phyloP scores from a whole-genome alignment of 2,329 filamentous ascomycete species.

The Cadophora sp. region DNA sequence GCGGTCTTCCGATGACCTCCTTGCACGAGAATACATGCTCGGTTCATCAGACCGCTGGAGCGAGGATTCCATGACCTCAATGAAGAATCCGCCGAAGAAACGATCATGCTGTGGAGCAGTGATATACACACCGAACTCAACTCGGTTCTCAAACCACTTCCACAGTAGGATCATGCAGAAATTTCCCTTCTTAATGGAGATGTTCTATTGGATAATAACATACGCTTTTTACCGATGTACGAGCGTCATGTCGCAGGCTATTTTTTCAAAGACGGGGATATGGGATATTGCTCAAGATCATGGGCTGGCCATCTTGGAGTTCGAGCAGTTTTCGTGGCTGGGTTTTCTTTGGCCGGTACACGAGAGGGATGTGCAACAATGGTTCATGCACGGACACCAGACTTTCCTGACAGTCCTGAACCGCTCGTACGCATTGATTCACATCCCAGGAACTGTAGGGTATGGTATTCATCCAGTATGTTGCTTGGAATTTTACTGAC shows the following conservation, averaged over 20 bases:
- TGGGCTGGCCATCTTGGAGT: constrained; percentile 59
- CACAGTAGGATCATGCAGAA: constrained; percentile 70
- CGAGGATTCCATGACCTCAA: constrained; percentile 35
- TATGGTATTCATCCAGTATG: constrained; percentile 42
- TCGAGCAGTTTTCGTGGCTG: constrained; percentile 58
- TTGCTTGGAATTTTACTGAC: constrained; percentile 26
- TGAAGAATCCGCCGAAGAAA: constrained; percentile 53
- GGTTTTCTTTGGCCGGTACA: constrained; percentile 59
- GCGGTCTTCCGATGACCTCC: constrained; percentile 42
- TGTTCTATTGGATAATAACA: constrained; percentile 71
- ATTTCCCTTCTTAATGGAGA: constrained; percentile 69
- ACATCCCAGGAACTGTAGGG: constrained; percentile 66
- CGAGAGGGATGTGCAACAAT: constrained; percentile 60
- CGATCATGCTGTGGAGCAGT: constrained; percentile 57
- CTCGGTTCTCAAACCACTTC: constrained; percentile 63
- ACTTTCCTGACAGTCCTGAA: constrained; percentile 61
- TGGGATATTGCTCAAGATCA: constrained; percentile 63
- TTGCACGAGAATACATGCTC: constrained; percentile 40
- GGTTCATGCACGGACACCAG: constrained; percentile 61
- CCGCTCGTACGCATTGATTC: constrained; percentile 64
- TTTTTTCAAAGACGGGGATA: constrained; percentile 50
- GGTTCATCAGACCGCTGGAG: constrained; percentile 24
- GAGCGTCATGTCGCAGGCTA: constrained; percentile 39
- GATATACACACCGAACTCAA: constrained; percentile 63
- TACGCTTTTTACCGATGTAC: constrained; percentile 44